Evolutionary conservation across 257 asterid species (phyloP).

Genomic region (Vinca minor): DNA sequence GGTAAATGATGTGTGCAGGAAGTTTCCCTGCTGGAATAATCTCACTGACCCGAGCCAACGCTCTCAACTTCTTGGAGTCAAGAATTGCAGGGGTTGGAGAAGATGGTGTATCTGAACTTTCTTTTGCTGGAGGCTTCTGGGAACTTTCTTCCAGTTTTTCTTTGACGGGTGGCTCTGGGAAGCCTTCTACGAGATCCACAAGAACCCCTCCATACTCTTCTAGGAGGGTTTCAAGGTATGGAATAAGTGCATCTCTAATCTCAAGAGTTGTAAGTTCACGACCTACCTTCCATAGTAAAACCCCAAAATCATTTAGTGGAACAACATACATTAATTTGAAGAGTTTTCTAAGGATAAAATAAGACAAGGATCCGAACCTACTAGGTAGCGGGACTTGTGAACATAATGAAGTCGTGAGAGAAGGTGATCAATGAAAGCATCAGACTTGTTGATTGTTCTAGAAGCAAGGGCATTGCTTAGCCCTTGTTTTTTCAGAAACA

Average conservation of each 20-base stretch:
- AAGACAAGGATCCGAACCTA: slow-evolving; percentile 51
- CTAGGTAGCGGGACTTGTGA: slow-evolving; percentile 86
- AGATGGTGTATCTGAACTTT: slow-evolving; percentile 29
- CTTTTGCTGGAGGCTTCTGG: slow-evolving; percentile 28
- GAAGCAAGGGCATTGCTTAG: slow-evolving; percentile 64
- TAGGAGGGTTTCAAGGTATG: slow-evolving; percentile 65
- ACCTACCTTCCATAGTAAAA: slow-evolving; percentile 38
- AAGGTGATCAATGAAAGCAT: slow-evolving; percentile 75
- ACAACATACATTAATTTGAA: background rate
- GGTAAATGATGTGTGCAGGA: slow-evolving; percentile 68
- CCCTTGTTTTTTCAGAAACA: slow-evolving; percentile 82
- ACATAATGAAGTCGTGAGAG: slow-evolving; percentile 75
- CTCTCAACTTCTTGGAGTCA: slow-evolving; percentile 54
- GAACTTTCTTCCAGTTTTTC: slow-evolving; percentile 40
- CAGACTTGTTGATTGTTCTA: slow-evolving; percentile 72
- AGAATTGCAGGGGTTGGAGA: slow-evolving; percentile 36
- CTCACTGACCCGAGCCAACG: slow-evolving; percentile 72
- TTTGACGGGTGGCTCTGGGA: slow-evolving; percentile 51
- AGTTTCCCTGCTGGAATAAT: slow-evolving; percentile 54
- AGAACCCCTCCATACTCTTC: slow-evolving; percentile 61
- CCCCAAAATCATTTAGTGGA: slow-evolving; percentile 6
- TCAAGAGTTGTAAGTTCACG: slow-evolving; percentile 91
- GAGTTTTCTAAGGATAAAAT: background rate
- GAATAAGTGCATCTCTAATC: slow-evolving; percentile 83
- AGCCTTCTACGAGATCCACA: slow-evolving; percentile 66